Evolutionary conservation across 345 rosid genomes (phyloP).

Genomic region (Eucalyptus polybractea): DNA sequence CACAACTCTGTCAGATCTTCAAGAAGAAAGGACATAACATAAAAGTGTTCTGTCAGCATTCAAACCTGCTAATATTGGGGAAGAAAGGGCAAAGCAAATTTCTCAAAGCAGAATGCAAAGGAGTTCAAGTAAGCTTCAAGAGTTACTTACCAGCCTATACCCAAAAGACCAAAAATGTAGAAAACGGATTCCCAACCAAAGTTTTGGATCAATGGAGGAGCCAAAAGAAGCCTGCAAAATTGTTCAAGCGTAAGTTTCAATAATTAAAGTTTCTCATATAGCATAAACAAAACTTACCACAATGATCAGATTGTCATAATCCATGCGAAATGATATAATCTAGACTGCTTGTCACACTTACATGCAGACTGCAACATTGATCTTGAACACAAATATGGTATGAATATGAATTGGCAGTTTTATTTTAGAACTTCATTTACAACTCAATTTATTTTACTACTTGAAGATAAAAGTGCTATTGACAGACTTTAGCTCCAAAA

Average conservation of each 20-base stretch:
- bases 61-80: background rate
- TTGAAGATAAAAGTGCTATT: background rate
- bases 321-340: background rate
- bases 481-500: background rate
- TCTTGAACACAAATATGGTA: background rate
- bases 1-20: background rate
- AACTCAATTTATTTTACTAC: background rate
- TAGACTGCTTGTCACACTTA: background rate
- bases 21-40: background rate
- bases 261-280: background rate
- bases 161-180: slow-evolving; percentile 68
- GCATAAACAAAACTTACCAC: background rate
- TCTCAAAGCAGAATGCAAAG: background rate
- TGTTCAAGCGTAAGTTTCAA: background rate
- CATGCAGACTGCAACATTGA: background rate
- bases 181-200: slow-evolving; percentile 92
- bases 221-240: slow-evolving; percentile 79
- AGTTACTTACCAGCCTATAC: slow-evolving; percentile 66
- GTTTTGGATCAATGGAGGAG: slow-evolving; percentile 79
- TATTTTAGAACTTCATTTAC: background rate
- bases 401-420: background rate
- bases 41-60: background rate
- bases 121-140: background rate
- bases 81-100: background rate
- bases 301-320: background rate